These are phyloP conservation scores for Pisolithus thermaeus DNA, from an alignment of 1,284 basidiomycete genomes.

Conservation along the genomic window DNA sequence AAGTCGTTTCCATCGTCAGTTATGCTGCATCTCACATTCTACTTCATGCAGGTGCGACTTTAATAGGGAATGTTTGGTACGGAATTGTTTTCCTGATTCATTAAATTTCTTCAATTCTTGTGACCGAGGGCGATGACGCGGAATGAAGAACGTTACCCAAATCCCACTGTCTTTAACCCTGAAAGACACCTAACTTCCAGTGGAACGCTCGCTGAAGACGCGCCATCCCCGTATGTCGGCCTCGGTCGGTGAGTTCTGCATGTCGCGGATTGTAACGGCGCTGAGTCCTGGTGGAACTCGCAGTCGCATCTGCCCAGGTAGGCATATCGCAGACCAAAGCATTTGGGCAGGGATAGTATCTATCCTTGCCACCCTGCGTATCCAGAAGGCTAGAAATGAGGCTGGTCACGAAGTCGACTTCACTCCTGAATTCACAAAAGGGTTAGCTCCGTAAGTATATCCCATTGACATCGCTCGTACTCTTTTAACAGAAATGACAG, in stretches of 20 bases:
- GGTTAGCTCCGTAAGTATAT: conserved; percentile 14
- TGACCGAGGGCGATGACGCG: conserved; percentile 15
- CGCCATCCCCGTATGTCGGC: conserved; percentile 14
- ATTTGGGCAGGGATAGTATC: conserved; percentile 22
- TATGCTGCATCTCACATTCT: not conserved
- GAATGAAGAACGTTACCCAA: conserved; percentile 19
- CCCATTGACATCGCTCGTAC: not conserved
- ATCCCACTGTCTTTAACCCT: conserved; percentile 19
- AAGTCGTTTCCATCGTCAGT: conserved; percentile 3
- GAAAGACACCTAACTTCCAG: conserved; percentile 16
- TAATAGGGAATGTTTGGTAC: conserved; percentile 20
- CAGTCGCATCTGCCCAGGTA: conserved; percentile 14
- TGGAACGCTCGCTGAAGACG: conserved; percentile 15
- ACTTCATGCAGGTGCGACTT: conserved; percentile 12
- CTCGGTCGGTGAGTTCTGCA: conserved; percentile 11
- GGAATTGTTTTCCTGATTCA: not conserved
- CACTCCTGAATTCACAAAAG: conserved; percentile 20
- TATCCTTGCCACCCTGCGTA: conserved; percentile 16
- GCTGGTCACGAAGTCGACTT: conserved; percentile 20
- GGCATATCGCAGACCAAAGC: conserved; percentile 19
- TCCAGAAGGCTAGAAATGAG: conserved; percentile 16
- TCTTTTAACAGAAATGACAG: not conserved
- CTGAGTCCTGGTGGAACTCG: not conserved
- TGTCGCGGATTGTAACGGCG: too few species aligned
- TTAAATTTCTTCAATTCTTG: not conserved